phyloP scores from a whole-genome alignment of 106 monocot genomes.

The Allium cepa region DNA sequence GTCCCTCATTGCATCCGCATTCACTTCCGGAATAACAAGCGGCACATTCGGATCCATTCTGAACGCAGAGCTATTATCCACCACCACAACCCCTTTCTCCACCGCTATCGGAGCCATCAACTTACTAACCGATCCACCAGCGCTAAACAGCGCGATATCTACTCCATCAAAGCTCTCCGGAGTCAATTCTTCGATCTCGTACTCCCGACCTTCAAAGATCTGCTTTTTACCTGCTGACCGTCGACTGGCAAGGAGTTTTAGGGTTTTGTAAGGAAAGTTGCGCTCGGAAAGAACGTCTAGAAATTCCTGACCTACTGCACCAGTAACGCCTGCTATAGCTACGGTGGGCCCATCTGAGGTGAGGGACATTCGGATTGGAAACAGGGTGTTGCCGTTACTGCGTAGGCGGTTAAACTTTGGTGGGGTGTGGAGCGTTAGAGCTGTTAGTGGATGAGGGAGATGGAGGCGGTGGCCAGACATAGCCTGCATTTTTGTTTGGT shows the following conservation, averaged over 20 bases:
- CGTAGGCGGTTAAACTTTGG: not conserved
- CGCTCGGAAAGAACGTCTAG: slow-evolving; percentile 81
- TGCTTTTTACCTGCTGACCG: slow-evolving; percentile 65
- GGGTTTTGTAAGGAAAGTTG: slow-evolving; percentile 74
- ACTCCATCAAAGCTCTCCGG: slow-evolving; percentile 83
- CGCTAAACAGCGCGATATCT: slow-evolving; percentile 84
- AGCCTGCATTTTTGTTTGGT: slow-evolving; percentile 11
- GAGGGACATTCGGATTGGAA: slow-evolving; percentile 42
- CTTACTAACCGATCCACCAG: slow-evolving; percentile 75
- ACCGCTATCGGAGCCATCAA: slow-evolving; percentile 64
- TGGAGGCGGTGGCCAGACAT: slow-evolving; percentile 11
- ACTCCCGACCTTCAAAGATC: slow-evolving; percentile 57
- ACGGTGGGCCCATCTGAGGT: slow-evolving; percentile 67
- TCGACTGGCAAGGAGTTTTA: slow-evolving; percentile 70
- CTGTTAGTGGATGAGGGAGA: not conserved
- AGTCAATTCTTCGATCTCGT: slow-evolving; percentile 59
- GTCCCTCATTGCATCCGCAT: slow-evolving; percentile 72
- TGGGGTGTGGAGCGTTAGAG: not conserved
- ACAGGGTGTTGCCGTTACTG: not conserved
- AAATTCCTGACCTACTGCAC: slow-evolving; percentile 97
- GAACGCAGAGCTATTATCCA: slow-evolving; percentile 94
- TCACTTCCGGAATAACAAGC: slow-evolving; percentile 90
- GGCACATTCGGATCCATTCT: slow-evolving; percentile 78
- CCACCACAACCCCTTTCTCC: slow-evolving; percentile 62
- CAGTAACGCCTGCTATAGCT: slow-evolving; percentile 85